phyloP scores from a whole-genome alignment of 2,329 filamentous ascomycete genomes.

The Fusarium agapanthi region DNA sequence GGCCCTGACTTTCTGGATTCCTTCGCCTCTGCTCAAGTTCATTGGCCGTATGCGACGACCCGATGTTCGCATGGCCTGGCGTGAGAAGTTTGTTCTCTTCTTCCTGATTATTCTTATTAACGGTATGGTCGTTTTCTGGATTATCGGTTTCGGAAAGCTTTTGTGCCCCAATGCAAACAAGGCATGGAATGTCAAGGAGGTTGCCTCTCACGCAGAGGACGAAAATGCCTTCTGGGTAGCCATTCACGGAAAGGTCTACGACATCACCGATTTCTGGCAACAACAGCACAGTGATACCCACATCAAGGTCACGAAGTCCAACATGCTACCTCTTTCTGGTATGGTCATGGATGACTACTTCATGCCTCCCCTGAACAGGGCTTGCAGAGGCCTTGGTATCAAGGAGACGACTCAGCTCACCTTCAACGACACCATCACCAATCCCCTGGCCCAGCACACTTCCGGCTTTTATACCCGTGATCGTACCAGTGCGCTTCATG shows the following conservation, averaged over 20 bases:
- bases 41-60: slow-evolving; percentile 96
- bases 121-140: slow-evolving; percentile 86
- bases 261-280: slow-evolving; percentile 88
- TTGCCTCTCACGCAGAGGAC: slow-evolving; percentile 77
- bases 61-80: slow-evolving; percentile 96
- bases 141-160: slow-evolving; percentile 83
- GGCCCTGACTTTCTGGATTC: slow-evolving; percentile 92
- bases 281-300: slow-evolving; percentile 80
- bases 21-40: slow-evolving; percentile 81
- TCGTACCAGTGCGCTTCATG: slow-evolving; percentile 64
- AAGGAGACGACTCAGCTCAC: slow-evolving; percentile 64
- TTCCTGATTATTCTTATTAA: slow-evolving; percentile 85
- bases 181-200: slow-evolving; percentile 79
- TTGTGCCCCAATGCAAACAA: slow-evolving; percentile 93
- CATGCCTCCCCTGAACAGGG: slow-evolving; percentile 75
- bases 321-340: slow-evolving; percentile 83
- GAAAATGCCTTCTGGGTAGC: slow-evolving; percentile 85
- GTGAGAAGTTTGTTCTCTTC: slow-evolving; percentile 89
- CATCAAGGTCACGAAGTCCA: slow-evolving; percentile 65
- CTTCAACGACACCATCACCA: slow-evolving; percentile 69
- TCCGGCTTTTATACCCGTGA: slow-evolving; percentile 70
- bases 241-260: slow-evolving; percentile 88
- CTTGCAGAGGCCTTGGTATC: slow-evolving; percentile 78
- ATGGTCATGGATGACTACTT: slow-evolving; percentile 87
- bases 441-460: slow-evolving; percentile 67